Evolutionary conservation across 2,329 filamentous ascomycete species (phyloP).

Genomic region (Cladosporium oxysporum): DNA sequence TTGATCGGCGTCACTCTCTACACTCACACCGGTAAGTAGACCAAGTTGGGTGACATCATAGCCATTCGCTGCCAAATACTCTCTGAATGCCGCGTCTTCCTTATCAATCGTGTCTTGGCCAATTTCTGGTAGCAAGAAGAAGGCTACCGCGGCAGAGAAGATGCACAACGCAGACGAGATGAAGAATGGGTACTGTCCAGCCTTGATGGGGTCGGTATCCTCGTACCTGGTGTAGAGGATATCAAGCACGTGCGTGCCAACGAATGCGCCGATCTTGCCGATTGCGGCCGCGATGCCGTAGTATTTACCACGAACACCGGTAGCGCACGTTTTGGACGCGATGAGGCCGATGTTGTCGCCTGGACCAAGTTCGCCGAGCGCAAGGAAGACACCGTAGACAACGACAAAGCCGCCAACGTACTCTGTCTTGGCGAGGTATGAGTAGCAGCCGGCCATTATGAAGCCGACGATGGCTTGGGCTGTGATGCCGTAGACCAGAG

Average conservation of each 20-base stretch:
- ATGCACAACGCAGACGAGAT: slow-evolving; percentile 77
- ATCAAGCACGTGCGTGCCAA: slow-evolving; percentile 70
- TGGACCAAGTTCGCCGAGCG: slow-evolving; percentile 77
- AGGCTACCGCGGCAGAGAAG: slow-evolving; percentile 65
- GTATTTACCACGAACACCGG: slow-evolving; percentile 75
- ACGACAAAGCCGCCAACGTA: slow-evolving; percentile 77
- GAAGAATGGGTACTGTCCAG: slow-evolving; percentile 84
- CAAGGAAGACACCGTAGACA: slow-evolving; percentile 62
- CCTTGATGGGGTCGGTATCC: slow-evolving; percentile 53
- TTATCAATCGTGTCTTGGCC: slow-evolving; percentile 78
- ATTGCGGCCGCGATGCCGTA: slow-evolving; percentile 70
- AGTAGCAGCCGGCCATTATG: slow-evolving; percentile 82
- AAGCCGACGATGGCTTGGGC: slow-evolving; percentile 79
- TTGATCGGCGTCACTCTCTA: slow-evolving; percentile 2
- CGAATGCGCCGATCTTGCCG: slow-evolving; percentile 76
- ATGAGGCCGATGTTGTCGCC: slow-evolving; percentile 90
- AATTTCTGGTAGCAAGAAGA: slow-evolving; percentile 72
- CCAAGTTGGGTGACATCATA: slow-evolving; percentile 62
- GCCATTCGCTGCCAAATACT: slow-evolving; percentile 70
- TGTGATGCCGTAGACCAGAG: slow-evolving; percentile 69
- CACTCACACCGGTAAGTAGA: neutral
- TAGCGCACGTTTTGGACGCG: slow-evolving; percentile 84
- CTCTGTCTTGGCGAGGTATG: slow-evolving; percentile 62
- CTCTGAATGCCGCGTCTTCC: slow-evolving; percentile 76
- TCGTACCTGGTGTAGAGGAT: slow-evolving; percentile 63